Evolutionary conservation across 176 grass and related monocot genomes (phyloP), one percentile per base, ranked within the genome.

Genomic region (Musa beccarii): DNA sequence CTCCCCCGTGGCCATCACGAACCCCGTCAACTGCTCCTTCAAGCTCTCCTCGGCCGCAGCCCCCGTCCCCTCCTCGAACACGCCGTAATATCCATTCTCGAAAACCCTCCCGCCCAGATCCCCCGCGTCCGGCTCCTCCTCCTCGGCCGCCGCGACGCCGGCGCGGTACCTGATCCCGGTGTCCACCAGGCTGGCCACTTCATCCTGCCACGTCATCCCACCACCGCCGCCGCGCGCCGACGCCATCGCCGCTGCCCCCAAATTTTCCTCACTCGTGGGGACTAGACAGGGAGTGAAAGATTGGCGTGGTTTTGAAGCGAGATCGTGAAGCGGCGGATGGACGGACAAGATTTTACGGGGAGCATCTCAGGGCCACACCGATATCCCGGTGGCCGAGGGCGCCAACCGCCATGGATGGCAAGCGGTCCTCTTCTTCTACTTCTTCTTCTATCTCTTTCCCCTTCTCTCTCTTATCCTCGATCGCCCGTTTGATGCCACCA

Each of bases 161-260:
- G 76, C 59, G 13, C 80, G 28, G 65, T 89, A 79, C 15, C 64
- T 65, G 52, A 81, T 79, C 75, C 82, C 86, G 3, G 82, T 57
- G 65, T 87, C 87, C 56, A 86, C 84, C 17, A 87, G 78, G 66
- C 77, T 89, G 52, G 78, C 75, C 14, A 94, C 80, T 43, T 99
- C 88, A 29, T 99, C 95, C 53, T 91, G 88, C 95, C 95, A 99
- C 82, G 88, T 84, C 95, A 94, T 94, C 78, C 82, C 21, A 55
- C 11, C 28, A 61, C 81, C 86, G 79, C 76, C 90, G 75, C 79
- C 80, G 65, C 23, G 65, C 80, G 74, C 83, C 66, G 83, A 78
- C 89, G 63, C 68, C 67, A 54, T 63, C 72, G 49, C 34, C 65
- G 62, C 68, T 57, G 49, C 25, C 69, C 19, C 14, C 19, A 68